Conservation (phyloP, 1,139 yeast genomes). For the Yamadazyma dendronema region DNA sequence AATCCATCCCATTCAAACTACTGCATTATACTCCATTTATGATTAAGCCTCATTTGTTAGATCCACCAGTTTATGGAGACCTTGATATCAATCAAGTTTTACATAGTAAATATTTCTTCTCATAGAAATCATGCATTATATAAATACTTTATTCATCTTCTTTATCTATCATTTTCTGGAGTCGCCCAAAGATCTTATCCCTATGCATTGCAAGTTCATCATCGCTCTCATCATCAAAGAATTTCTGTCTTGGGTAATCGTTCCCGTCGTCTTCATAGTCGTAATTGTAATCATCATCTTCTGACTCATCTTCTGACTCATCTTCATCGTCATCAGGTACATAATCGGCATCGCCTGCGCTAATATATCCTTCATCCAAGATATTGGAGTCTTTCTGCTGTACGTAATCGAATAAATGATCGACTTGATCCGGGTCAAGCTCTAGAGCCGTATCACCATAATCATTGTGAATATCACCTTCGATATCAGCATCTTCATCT, state of each 20-base stretch:
- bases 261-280: slow-evolving; percentile 17
- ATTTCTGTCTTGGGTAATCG: slow-evolving; percentile 18
- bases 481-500: slow-evolving; percentile 68
- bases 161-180: slow-evolving; percentile 52
- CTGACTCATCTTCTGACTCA: slow-evolving; percentile 19
- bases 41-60: slow-evolving; percentile 26
- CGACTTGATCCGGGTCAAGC: slow-evolving; percentile 24
- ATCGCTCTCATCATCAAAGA: slow-evolving; percentile 50
- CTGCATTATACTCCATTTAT: slow-evolving; percentile 17
- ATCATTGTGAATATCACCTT: slow-evolving; percentile 27
- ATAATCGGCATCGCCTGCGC: slow-evolving; percentile 18
- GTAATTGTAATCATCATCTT: slow-evolving; percentile 24
- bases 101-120: slow-evolving; percentile 38
- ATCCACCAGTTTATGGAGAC: slow-evolving; percentile 32
- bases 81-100: slow-evolving; percentile 33
- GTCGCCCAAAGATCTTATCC: slow-evolving; percentile 56
- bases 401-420: slow-evolving; percentile 22
- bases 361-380: slow-evolving; percentile 24
- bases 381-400: slow-evolving; percentile 19
- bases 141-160: too few species aligned
- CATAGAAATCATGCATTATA: too few species aligned
- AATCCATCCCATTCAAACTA: not conserved
- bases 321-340: slow-evolving; percentile 18
- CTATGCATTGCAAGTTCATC: slow-evolving; percentile 63
- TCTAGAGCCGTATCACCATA: slow-evolving; percentile 14